Base-by-base conservation (phyloP, 495 filamentous ascomycete species). In the Annulohypoxylon stygium region DNA sequence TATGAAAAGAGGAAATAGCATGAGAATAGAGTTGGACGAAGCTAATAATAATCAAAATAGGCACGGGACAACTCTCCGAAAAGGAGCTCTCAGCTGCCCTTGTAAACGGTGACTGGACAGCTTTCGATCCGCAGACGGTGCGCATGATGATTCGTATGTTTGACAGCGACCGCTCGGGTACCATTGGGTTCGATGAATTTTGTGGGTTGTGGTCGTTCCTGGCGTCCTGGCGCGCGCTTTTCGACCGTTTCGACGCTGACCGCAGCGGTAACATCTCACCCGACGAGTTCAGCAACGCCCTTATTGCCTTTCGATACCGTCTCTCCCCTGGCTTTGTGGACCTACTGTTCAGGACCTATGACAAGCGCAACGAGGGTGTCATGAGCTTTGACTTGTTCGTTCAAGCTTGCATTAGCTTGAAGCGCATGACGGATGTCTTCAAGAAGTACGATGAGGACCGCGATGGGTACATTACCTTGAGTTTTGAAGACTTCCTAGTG, bases 121-220 rank as follows among this genome's bases (percentile, higher is more conserved):
- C 92, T 4, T 99, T 99, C 80, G 97, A 99, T 82, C 89, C 91
- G n/a, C 93, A 97, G 73, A 99, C 96, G 2, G 93, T 99, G 65
- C 91, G 91, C 69, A 97, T 97, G 93, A 98, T 99, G 96, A 97
- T 98, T 69, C 90, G 91, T 78, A 98, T 98, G 96, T 99, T 99
- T 82, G 96, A 98, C 83, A 90, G 86, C 70, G 92, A 97, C 83
- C 91, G 92, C 65, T 92, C 88, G 63, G 94, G 95, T 53, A 92
- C 90, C 5, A 97, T 99, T 77, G 92, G 89, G 55, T 99, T 97
- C 79, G 91, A 97, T 71, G 96, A 99, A 81, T 99, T 99, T 75
- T 96, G 93, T 77, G 93, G 93, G 4, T 83, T 99, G 48, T 99
- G 96, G 96, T 92, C 90, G 53, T 99, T 98, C 84, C 86, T 99